Conservation (phyloP, 345 rosid species). For the Aethionema arabicum region DNA sequence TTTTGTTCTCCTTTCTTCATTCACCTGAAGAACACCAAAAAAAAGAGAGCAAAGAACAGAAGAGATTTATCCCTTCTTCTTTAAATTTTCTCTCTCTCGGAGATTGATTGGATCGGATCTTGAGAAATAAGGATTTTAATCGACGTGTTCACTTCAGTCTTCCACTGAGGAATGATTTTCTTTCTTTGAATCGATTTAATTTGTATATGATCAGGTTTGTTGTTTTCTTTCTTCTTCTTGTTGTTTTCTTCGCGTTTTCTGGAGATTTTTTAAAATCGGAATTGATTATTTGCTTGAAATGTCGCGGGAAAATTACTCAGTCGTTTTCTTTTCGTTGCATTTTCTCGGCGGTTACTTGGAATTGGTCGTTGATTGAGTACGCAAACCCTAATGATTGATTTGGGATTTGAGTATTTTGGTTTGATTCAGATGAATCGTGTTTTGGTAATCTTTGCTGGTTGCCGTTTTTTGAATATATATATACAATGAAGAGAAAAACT, state of each 20-base stretch:
- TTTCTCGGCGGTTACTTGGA: slow-evolving; percentile 35
- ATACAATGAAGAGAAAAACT: background rate
- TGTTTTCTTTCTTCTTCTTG: slow-evolving; percentile 16
- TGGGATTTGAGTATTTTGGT: background rate
- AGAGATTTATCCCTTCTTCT: slow-evolving; percentile 29
- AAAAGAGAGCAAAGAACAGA: slow-evolving; percentile 25
- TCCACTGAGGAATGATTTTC: slow-evolving; percentile 18
- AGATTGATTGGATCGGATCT: slow-evolving; percentile 59
- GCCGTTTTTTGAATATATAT: slow-evolving; percentile 28
- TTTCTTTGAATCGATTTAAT: slow-evolving; percentile 29
- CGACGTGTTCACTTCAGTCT: slow-evolving; percentile 30
- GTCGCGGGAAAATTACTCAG: slow-evolving; percentile 26
- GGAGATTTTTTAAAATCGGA: slow-evolving; percentile 6
- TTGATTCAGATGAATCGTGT: slow-evolving; percentile 28
- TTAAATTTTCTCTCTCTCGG: background rate
- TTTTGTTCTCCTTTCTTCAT: slow-evolving; percentile 5
- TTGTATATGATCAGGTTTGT: slow-evolving; percentile 49
- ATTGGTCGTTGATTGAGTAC: slow-evolving; percentile 28
- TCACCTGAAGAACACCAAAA: slow-evolving; percentile 29
- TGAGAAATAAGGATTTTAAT: slow-evolving; percentile 15
- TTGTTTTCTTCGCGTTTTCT: slow-evolving; percentile 12
- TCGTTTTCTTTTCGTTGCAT: slow-evolving; percentile 19
- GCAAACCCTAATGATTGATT: slow-evolving; percentile 22
- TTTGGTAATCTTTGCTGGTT: slow-evolving; percentile 37
- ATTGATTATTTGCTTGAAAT: slow-evolving; percentile 6